Evolutionary conservation across 2,329 filamentous ascomycete species (phyloP), one percentile per base, ranked within the genome.

Genomic region (Coccinonectria pachysandricola): DNA sequence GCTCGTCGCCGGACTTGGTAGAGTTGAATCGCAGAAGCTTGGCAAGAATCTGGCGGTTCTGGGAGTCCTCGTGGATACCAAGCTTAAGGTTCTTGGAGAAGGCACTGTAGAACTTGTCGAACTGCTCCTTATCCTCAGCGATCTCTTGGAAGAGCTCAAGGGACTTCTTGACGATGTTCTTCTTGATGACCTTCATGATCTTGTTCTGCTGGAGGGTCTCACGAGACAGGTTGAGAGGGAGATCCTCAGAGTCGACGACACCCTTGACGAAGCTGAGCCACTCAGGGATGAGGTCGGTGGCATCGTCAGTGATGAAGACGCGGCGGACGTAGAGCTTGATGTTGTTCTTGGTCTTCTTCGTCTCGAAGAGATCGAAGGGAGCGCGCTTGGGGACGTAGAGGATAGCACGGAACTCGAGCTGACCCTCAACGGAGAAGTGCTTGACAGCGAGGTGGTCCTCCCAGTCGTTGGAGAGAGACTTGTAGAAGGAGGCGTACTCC

Each of bases 131-230:
- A 68, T 98, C 91, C 75, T 98, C 91, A 34, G 91, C 79, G 42
- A 98, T 98, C 74, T 98, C 91, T 53, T 78, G 76, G 81, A 98
- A 98, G 61, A 98, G 85, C 75, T 98, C 91, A 45, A 98, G 85
- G 43, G 85, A 84, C 84, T 98, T 98, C 87, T 96, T 98, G 75
- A 98, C 87, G 45, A 98, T 94, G 80, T 98, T 98, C 86, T 98
- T 98, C 79, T 92, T 93, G 77, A 96, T 96, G 64, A 96, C 91
- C 82, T 96, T 96, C 91, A 96, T 96, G 75, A 98, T 98, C 86
- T 96, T 96, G 83, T 96, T 98, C 75, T 96, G 91, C 71, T 98
- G 91, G 26, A 98, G 85, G 32, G 88, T 96, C 79, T 98, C 91
- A 81, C 91, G 91, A 56, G 91, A 96, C 70, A 98, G 66, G 79